These are phyloP conservation scores for Mortierella sp. DNA, from an alignment of 371 early-diverging fungal genomes.

Conservation along the genomic window DNA sequence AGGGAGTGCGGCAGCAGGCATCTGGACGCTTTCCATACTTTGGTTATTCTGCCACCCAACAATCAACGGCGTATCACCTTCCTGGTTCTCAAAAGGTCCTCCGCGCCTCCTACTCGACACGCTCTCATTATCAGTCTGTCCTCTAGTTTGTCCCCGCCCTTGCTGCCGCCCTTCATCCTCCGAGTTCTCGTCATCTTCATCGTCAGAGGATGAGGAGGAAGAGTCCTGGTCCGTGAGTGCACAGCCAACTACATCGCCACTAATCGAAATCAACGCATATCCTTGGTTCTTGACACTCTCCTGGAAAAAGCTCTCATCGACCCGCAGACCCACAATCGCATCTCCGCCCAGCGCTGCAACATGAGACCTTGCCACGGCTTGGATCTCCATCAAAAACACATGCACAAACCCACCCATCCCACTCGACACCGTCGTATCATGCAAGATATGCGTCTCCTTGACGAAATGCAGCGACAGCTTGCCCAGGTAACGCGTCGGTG, in stretches of 20 bases:
- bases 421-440: conserved; percentile 62
- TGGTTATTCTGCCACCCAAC: conserved; percentile 30
- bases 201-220: conserved; percentile 2
- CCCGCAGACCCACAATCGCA: conserved; percentile 70
- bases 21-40: conserved; percentile 38
- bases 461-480: conserved; percentile 82
- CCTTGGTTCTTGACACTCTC: conserved; percentile 77
- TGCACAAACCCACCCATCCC: conserved; percentile 74
- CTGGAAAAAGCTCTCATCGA: conserved; percentile 71
- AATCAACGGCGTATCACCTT: conserved; percentile 22
- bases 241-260: conserved; percentile 68
- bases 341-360: conserved; percentile 80
- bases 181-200: conserved; percentile 5
- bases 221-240: conserved; percentile 25
- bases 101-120: background rate
- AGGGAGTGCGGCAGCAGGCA: conserved; percentile 8
- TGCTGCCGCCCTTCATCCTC: background rate
- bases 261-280: conserved; percentile 70
- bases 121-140: background rate
- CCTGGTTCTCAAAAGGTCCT: background rate
- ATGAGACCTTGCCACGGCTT: conserved; percentile 74
- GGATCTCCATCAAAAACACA: conserved; percentile 70
- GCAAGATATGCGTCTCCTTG: conserved; percentile 72
- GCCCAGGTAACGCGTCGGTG: conserved; percentile 68
- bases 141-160: background rate